Percentiles rank a stretch among this genome's conserved stretches.
These are phyloP conservation scores for Pyronema omphalodes DNA, from an alignment of 495 filamentous ascomycete genomes.

Conservation along the genomic window DNA sequence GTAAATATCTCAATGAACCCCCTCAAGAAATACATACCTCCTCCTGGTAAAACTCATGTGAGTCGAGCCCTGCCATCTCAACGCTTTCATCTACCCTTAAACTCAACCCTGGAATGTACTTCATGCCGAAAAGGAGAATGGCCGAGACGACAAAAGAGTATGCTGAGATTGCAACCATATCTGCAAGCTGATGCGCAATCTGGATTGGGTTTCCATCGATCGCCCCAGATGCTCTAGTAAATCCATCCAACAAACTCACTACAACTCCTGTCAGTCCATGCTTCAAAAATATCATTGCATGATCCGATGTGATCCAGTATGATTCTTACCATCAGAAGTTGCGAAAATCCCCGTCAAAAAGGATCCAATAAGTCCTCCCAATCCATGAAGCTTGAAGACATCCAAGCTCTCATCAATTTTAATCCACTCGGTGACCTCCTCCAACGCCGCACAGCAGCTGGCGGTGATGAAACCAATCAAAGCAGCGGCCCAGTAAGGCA, in stretches of 20 bases:
- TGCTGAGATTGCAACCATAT: conserved; percentile 36
- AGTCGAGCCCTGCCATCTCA: conserved; percentile 39
- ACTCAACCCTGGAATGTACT: conserved; percentile 40
- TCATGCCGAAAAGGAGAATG: conserved; percentile 36
- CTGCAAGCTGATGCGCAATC: conserved; percentile 40
- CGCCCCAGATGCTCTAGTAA: conserved; percentile 31
- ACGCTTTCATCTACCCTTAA: conserved; percentile 37
- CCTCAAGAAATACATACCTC: conserved; percentile 24
- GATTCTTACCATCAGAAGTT: background rate
- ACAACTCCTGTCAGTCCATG: too few relatives aligned
- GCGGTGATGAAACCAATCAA: conserved; percentile 41
- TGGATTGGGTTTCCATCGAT: conserved; percentile 42
- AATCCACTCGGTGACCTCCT: conserved; percentile 40
- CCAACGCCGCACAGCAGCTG: conserved; percentile 31
- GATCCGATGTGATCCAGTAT: too few relatives aligned
- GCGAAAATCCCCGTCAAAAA: conserved; percentile 47
- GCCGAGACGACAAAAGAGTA: conserved; percentile 39
- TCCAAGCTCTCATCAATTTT: conserved; percentile 44
- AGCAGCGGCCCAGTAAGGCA: conserved; percentile 37
- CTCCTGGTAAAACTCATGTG: conserved; percentile 41
- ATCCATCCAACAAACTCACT: conserved; percentile 19
- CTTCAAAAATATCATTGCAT: too few relatives aligned
- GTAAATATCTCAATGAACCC: background rate
- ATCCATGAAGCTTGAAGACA: conserved; percentile 44
- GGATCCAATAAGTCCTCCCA: conserved; percentile 42